Percentiles rank a stretch among this genome's conserved stretches.
Evolutionary conservation across 225 moss, liverwort and hornwort species (phyloP).

Genomic region (Bryum argenteum): DNA sequence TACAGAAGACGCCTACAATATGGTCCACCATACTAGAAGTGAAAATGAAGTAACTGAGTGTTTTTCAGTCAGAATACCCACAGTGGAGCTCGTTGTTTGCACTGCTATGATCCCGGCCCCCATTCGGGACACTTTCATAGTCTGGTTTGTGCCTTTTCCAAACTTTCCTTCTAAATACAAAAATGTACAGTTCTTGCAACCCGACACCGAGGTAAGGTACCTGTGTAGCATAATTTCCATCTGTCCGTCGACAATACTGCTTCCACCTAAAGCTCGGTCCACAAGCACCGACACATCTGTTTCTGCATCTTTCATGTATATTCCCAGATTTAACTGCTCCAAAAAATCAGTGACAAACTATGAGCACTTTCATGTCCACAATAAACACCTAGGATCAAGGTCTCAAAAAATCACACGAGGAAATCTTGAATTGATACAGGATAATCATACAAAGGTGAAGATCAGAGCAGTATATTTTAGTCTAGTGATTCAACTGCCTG

Average conservation of each 20-base stretch:
- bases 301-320: constrained; percentile 66
- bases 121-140: constrained; percentile 10
- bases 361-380: constrained; percentile 24
- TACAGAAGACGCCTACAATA: constrained; percentile 74
- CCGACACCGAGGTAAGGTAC: constrained; percentile 40
- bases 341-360: constrained; percentile 19
- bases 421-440: not conserved
- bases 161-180: constrained; percentile 4
- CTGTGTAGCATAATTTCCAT: constrained; percentile 92
- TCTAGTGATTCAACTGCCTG: not conserved
- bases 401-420: not conserved
- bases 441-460: not conserved
- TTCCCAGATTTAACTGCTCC: constrained; percentile 81
- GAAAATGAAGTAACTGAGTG: not conserved
- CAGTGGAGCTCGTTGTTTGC: constrained; percentile 14
- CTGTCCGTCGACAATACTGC: constrained; percentile 79
- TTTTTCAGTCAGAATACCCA: constrained; percentile 46
- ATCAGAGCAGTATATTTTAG: not conserved
- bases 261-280: constrained; percentile 81
- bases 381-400: constrained; percentile 6
- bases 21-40: not conserved
- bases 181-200: constrained; percentile 5
- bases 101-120: constrained; percentile 21
- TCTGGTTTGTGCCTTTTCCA: not conserved
- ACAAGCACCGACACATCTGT: constrained; percentile 87